Base-by-base conservation (phyloP, 1,284 basidiomycete genomes). In the Cerioporus squamosus region DNA sequence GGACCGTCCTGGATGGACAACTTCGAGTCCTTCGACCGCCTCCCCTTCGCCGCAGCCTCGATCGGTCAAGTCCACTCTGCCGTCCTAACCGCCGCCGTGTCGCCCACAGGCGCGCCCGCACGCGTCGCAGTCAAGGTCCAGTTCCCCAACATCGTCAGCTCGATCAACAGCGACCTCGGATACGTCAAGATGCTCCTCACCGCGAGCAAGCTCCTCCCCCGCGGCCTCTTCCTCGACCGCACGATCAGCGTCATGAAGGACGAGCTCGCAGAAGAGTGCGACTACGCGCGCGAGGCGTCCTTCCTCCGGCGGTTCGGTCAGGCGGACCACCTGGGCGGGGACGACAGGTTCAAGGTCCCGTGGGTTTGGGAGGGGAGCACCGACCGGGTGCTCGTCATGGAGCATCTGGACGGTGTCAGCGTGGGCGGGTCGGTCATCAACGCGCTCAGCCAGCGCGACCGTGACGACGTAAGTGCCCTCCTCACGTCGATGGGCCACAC, bases 11-110 rank as follows among this genome's bases (percentile, higher is more conserved):
- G 95, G 95, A 72, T 79, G 14, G 72, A 81, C 23, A 77, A 84
- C 42, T 99, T 98, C 70, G 71, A 76, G 3, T 80, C 83, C 0
- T 98, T 98, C 72, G 86, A 93, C 58, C 86, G 92, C 8, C 81
- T 93, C 0, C 97, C 97, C 0, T 94, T 99, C 66, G 97, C 97
- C 0, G 94, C 96, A 0, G 97, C 97, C 0, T 97, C 95, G 2
- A 98, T 99, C 40, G 97, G 97, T 0, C 97, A 99, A 73, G 97
- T 99, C 0, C 97, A 99, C 70, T 79, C 75, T 0, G 97, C 92
- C 0, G 79, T 85, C 2, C 82, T 97, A 14, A 70, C 81, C 0
- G 74, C 81, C 0, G 65, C 75, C 38, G 68, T 71, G 17, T 81
- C 82, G 44, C 81, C 81, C 12, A 87, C 86, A 1, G 81, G 82